Evolutionary conservation across 2,329 filamentous ascomycete species (phyloP), one percentile per base, ranked within the genome.

Genomic region (Septoria petroselini): DNA sequence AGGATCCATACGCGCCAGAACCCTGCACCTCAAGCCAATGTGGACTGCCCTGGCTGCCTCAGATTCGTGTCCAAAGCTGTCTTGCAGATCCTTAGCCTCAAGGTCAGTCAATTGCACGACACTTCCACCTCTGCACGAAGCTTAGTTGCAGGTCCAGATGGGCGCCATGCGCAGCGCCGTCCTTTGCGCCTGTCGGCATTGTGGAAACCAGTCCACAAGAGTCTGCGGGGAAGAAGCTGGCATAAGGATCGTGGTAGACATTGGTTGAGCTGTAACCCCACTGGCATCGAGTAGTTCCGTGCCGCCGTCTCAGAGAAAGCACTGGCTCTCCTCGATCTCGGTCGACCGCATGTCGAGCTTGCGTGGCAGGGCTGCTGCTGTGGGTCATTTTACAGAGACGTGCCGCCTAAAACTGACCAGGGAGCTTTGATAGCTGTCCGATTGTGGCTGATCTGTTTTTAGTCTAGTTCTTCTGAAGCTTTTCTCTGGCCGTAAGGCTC

Each of bases 341-440:
- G 51, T 17, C 51, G 51, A 53, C 45, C 51, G 51, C 46, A 41
- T 41, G 41, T 35, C 25, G 27, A 45, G 37, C 38, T 34, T 15
- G 27, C 8, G 27, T 15, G 29, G 21, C 34, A 39, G 33, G 51
- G 45, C 45, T 40, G 21, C 44, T 53, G 50, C 50, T 44, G 18
- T 41, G 18, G 12, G 23, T 29, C 19, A 4, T n/a, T 18, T 23
- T 50, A 15, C 34, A 37, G 19, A 18, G 35, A 48, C 19, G 17
- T 19, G 11, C 43, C 19, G 41, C 43, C 25, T 31, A 34, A 33
- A 50, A 25, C 31, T 42, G 34, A 39, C 43, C 29, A 29, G 43
- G 43, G 15, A 47, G 43, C 43, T 47, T 19, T 47, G 43, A 33
- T 47, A 47, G 43, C 43, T 47, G 3, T 38, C 21, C 23, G 30